These are phyloP conservation scores for Chrysanthemum lavandulifolium DNA, from an alignment of 129 eudicot genomes.

Conservation along the genomic window DNA sequence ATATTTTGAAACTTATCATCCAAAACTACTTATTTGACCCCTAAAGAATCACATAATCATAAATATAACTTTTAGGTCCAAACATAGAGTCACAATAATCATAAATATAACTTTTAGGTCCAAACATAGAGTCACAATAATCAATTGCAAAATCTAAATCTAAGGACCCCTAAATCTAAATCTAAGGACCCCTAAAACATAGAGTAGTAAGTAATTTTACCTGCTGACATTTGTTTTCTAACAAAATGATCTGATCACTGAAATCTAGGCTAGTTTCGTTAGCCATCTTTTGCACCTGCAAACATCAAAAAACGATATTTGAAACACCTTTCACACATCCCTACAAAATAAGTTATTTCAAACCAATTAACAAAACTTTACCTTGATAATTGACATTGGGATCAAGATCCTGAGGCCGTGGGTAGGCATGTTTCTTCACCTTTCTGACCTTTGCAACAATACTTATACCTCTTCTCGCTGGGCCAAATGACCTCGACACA, in stretches of 20 bases:
- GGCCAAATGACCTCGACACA: slow-evolving; percentile 54
- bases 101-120: no score
- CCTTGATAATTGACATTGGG: no score
- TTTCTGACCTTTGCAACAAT: no score
- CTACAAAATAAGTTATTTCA: not conserved
- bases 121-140: no score
- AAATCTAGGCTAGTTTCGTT: slow-evolving; percentile 85
- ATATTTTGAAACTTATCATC: not conserved
- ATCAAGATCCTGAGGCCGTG: no score
- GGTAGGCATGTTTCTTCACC: no score
- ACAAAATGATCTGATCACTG: slow-evolving; percentile 59
- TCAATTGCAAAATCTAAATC: no score
- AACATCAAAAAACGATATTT: slow-evolving; percentile 1
- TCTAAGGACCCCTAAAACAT: no score
- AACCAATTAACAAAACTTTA: slow-evolving; percentile 7
- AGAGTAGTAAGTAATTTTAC: slow-evolving; percentile 37
- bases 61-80: not conserved
- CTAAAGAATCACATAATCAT: not conserved
- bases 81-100: no score
- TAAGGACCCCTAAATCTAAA: not conserved
- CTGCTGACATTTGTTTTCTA: slow-evolving; percentile 81
- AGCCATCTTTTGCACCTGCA: slow-evolving; percentile 90
- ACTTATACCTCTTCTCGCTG: slow-evolving; percentile 36
- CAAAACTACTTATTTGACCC: not conserved
- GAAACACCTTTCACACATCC: slow-evolving; percentile 4